These are phyloP conservation scores for Boletus edulis DNA, from an alignment of 768 basidiomycete genomes.

Conservation along the genomic window DNA sequence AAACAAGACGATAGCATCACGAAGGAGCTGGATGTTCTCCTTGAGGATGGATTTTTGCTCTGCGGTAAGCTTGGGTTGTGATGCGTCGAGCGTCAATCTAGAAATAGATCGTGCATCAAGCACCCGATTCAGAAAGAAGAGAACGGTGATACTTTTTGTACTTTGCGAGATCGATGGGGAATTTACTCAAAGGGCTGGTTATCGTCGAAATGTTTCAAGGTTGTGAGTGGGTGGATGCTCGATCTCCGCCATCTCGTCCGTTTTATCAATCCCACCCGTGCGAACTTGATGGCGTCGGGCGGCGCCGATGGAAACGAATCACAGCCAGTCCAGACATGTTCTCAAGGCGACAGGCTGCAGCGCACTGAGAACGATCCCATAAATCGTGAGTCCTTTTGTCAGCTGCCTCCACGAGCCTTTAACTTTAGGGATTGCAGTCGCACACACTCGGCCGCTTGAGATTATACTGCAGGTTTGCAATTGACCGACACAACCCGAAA, in stretches of 20 bases:
- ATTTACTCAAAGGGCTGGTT: conserved; percentile 42
- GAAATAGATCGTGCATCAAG: conserved; percentile 3
- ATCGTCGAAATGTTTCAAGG: conserved; percentile 28
- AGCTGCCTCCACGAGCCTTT: no score
- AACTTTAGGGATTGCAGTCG: no score
- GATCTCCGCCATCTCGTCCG: neutral
- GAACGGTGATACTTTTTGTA: conserved; percentile 60
- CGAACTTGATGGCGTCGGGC: conserved; percentile 18
- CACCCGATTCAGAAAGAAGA: neutral
- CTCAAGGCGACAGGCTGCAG: neutral
- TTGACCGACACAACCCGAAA: no score
- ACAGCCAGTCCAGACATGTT: neutral
- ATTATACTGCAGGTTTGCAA: no score
- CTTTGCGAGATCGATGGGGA: conserved; percentile 76
- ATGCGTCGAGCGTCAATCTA: conserved; percentile 73
- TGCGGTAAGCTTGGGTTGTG: conserved; percentile 56
- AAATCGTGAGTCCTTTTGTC: no score
- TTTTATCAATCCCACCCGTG: conserved; percentile 27
- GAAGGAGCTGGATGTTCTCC: conserved; percentile 75
- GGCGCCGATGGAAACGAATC: conserved; percentile 1
- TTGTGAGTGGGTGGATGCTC: neutral
- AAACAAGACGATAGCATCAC: conserved; percentile 84
- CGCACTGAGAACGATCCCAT: conserved; percentile 6
- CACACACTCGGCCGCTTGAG: no score
- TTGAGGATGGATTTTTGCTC: conserved; percentile 59